phyloP scores from a whole-genome alignment of 2,329 filamentous ascomycete species.

The Scedosporium boydii region DNA sequence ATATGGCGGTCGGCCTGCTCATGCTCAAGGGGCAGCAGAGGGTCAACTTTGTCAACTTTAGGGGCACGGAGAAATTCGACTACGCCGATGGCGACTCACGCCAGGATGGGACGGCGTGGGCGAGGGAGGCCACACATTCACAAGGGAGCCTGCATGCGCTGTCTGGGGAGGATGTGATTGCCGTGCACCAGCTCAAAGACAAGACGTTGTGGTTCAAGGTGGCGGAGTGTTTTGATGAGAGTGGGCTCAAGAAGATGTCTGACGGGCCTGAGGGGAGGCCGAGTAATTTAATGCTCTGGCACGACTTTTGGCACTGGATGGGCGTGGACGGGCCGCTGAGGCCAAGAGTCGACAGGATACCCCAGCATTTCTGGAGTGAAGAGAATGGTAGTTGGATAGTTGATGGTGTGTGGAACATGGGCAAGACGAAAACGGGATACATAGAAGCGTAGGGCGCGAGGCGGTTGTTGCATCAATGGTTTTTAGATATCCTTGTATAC shows the following conservation, averaged over 20 bases:
- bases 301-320: constrained; percentile 15
- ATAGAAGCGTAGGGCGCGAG: constrained; percentile 9
- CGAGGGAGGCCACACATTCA: constrained; percentile 15
- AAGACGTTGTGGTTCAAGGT: constrained; percentile 17
- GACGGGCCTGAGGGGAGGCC: constrained; percentile 5
- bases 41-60: constrained; percentile 19
- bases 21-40: constrained; percentile 16
- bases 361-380: constrained; percentile 12
- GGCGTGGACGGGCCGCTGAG: constrained; percentile 12
- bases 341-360: constrained; percentile 15
- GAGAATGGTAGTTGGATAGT: constrained; percentile 15
- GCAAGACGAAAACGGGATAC: constrained; percentile 13
- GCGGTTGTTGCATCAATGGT: too few relatives aligned
- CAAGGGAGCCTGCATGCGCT: constrained; percentile 16
- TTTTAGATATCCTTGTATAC: too few relatives aligned
- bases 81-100: constrained; percentile 18
- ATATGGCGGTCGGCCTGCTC: constrained; percentile 19
- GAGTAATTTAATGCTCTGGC: constrained; percentile 12
- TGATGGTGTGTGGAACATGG: constrained; percentile 17
- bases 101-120: constrained; percentile 19
- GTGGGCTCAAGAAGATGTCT: constrained; percentile 15
- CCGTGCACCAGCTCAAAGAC: constrained; percentile 19
- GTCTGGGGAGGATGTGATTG: constrained; percentile 13
- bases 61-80: constrained; percentile 20
- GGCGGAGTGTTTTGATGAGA: constrained; percentile 18